These are phyloP conservation scores for Paecilomyces fulvus DNA, from an alignment of 2,329 filamentous ascomycete species.

Conservation along the genomic window DNA sequence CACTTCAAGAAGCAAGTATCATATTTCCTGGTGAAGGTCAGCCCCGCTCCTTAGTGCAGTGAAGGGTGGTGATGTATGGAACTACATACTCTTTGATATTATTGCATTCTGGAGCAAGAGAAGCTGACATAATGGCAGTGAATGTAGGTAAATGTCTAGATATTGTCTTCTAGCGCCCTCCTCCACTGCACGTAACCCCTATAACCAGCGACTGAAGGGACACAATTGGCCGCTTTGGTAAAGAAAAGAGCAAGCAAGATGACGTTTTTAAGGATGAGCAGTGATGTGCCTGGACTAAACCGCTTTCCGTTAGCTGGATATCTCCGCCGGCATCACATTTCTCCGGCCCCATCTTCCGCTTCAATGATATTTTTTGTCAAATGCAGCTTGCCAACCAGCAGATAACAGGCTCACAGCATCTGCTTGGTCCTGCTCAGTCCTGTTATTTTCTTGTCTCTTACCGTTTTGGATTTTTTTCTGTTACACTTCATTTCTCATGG, in stretches of 20 bases:
- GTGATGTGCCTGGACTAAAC: not conserved
- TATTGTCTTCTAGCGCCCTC: not conserved
- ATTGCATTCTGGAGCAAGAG: constrained; percentile 88
- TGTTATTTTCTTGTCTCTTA: not conserved
- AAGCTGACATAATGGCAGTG: constrained; percentile 67
- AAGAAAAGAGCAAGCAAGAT: not conserved
- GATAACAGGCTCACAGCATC: not conserved
- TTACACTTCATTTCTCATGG: constrained; percentile 3
- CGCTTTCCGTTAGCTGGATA: not conserved
- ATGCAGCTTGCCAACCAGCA: not conserved
- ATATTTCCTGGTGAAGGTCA: constrained; percentile 60
- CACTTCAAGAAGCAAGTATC: constrained; percentile 97
- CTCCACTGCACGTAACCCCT: not conserved
- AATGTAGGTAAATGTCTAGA: not conserved
- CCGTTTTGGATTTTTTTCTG: constrained; percentile 3
- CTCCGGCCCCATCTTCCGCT: not conserved
- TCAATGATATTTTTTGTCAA: not conserved
- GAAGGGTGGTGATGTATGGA: constrained; percentile 1
- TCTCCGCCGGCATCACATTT: constrained; percentile 1
- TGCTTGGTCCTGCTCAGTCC: not conserved
- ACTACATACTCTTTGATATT: constrained; percentile 78
- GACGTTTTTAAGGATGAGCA: not conserved
- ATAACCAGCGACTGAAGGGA: not conserved
- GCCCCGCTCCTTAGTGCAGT: constrained; percentile 1
- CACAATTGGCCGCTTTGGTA: not conserved